Evolutionary conservation across 495 filamentous ascomycete species (phyloP).

Genomic region (Aspergillus incahuasiensis): DNA sequence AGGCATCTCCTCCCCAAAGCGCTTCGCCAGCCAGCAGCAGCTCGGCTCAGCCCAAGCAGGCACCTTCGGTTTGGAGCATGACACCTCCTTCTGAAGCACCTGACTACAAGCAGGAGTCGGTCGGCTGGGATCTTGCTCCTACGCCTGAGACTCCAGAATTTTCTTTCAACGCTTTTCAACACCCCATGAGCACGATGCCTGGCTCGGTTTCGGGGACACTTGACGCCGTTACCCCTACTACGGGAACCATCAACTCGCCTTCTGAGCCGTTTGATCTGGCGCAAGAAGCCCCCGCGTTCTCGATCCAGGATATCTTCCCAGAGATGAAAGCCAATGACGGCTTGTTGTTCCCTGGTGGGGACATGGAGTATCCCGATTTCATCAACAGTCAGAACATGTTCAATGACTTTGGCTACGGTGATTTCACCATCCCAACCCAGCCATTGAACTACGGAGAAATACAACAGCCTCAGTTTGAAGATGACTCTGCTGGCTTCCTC

Average conservation of each 20-base stretch:
- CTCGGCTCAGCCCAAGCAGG: constrained; percentile 6
- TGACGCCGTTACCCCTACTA: constrained; percentile 11
- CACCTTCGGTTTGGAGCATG: constrained; percentile 4
- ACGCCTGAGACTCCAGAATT: constrained; percentile 11
- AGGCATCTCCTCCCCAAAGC: constrained; percentile 8
- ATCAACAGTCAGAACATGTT: constrained; percentile 10
- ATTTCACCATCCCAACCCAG: constrained; percentile 9
- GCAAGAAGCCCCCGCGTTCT: constrained; percentile 4
- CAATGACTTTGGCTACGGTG: constrained; percentile 9
- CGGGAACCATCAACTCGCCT: constrained; percentile 11
- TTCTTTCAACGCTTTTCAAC: constrained; percentile 11
- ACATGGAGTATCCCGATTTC: constrained; percentile 11
- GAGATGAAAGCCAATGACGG: constrained; percentile 13
- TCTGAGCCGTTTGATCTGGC: constrained; percentile 10
- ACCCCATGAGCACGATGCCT: constrained; percentile 5
- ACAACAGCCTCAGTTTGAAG: constrained; percentile 7
- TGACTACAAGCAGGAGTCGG: constrained; percentile 3
- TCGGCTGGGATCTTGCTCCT: constrained; percentile 5
- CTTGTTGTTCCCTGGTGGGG: constrained; percentile 6
- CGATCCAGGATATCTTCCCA: constrained; percentile 12
- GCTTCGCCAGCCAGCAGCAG: constrained; percentile 5
- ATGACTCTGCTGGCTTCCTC: constrained; percentile 10
- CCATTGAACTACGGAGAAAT: constrained; percentile 7
- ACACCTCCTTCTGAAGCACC: constrained; percentile 8
- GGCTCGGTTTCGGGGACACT: constrained; percentile 5